These are phyloP conservation scores for Moricandia moricandioides DNA, from an alignment of 345 rosid genomes.

Conservation along the genomic window DNA sequence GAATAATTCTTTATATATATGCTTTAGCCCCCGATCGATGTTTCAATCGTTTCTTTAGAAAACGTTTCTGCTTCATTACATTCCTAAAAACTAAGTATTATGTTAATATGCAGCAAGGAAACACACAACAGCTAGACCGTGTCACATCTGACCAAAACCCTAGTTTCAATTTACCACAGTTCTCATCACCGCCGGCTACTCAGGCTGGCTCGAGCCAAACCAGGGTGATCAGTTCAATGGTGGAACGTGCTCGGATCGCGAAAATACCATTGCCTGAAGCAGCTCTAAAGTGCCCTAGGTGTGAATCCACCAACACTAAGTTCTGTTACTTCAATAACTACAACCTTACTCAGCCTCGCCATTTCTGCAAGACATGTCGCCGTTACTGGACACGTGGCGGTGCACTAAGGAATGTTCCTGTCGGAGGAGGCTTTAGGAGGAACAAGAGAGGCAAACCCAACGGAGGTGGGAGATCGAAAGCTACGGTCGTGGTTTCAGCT, in stretches of 20 bases:
- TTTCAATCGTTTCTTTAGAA: conserved; percentile 3
- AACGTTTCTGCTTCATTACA: background rate
- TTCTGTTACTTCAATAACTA: conserved; percentile 86
- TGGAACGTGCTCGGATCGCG: conserved; percentile 67
- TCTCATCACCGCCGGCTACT: conserved; percentile 30
- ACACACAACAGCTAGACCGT: conserved; percentile 27
- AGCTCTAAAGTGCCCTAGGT: conserved; percentile 74
- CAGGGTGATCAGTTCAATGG: conserved; percentile 61
- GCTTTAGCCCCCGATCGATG: conserved; percentile 20
- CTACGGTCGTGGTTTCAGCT: conserved; percentile 25
- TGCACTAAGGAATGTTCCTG: conserved; percentile 76
- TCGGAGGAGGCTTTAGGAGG: conserved; percentile 80
- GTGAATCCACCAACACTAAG: conserved; percentile 79
- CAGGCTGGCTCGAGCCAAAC: conserved; percentile 32
- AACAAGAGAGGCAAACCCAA: conserved; percentile 62
- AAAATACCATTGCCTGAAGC: conserved; percentile 62
- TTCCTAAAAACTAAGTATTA: background rate
- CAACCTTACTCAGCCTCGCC: conserved; percentile 79
- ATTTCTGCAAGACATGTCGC: conserved; percentile 83
- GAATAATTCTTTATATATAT: background rate
- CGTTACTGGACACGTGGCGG: conserved; percentile 91
- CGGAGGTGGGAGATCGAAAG: conserved; percentile 22
- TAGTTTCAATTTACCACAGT: conserved; percentile 14
- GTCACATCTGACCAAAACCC: conserved; percentile 33
- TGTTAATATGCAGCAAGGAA: conserved; percentile 34